Evolutionary conservation across 148 eudicot genomes (phyloP).

Genomic region (Spergularia bocconei): DNA sequence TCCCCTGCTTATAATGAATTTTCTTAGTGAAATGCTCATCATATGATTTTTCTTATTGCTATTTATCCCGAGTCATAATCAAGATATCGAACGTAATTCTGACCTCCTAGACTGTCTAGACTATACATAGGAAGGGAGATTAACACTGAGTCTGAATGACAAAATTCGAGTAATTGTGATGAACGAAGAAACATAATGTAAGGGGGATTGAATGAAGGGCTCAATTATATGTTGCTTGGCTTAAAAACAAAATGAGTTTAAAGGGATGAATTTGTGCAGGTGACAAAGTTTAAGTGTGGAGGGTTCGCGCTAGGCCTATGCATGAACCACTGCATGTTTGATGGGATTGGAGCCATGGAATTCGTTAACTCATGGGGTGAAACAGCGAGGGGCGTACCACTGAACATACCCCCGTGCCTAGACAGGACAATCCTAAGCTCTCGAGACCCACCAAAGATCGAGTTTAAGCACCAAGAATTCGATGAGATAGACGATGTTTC

Average conservation of each 20-base stretch:
- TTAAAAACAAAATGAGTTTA: background rate
- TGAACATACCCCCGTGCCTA: conserved; percentile 35
- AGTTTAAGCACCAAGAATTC: conserved; percentile 47
- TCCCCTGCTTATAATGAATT: too few relatives aligned
- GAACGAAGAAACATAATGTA: too few relatives aligned
- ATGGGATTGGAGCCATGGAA: conserved; percentile 52
- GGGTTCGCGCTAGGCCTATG: conserved; percentile 48
- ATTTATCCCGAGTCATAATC: too few relatives aligned
- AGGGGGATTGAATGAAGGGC: too few relatives aligned
- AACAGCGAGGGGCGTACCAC: conserved; percentile 44
- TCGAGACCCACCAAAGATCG: conserved; percentile 44
- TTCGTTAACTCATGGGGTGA: conserved; percentile 61
- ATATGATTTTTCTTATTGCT: too few relatives aligned
- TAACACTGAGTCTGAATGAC: too few relatives aligned
- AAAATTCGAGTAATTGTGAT: too few relatives aligned
- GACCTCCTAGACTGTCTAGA: too few relatives aligned
- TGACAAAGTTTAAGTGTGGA: conserved; percentile 61
- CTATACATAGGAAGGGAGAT: too few relatives aligned
- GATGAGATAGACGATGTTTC: conserved; percentile 39
- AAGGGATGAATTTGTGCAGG: conserved; percentile 30
- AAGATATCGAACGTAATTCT: too few relatives aligned
- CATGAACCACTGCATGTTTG: conserved; percentile 52
- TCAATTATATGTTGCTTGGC: too few relatives aligned
- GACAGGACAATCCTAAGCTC: conserved; percentile 42
- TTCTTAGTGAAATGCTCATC: too few relatives aligned